Percentiles rank a stretch among this genome's conserved stretches.
These are phyloP conservation scores for Extremus antarcticus DNA, from an alignment of 495 filamentous ascomycete genomes.

Conservation along the genomic window DNA sequence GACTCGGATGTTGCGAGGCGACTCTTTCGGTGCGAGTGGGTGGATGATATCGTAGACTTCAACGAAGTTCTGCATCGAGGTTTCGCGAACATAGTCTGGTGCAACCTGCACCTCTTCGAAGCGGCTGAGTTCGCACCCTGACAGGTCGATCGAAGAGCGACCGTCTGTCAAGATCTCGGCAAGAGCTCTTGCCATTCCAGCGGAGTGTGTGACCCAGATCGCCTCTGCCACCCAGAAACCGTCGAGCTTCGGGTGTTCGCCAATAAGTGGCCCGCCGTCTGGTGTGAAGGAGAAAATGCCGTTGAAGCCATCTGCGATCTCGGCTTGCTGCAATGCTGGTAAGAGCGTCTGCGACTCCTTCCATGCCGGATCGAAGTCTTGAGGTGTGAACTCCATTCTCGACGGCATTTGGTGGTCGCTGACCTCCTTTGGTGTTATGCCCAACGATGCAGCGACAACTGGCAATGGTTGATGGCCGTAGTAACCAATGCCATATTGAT, in stretches of 20 bases:
- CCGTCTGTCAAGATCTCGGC: constrained; percentile 40
- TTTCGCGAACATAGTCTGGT: constrained; percentile 37
- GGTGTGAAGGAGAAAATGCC: constrained; percentile 46
- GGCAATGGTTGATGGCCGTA: constrained; percentile 45
- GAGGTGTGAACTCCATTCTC: constrained; percentile 36
- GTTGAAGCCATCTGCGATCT: constrained; percentile 42
- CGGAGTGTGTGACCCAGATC: constrained; percentile 46
- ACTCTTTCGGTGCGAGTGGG: constrained; percentile 37
- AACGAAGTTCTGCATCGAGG: constrained; percentile 40
- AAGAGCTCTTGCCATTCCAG: constrained; percentile 41
- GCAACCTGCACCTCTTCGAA: constrained; percentile 41
- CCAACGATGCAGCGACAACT: constrained; percentile 34
- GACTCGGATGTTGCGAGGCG: constrained; percentile 37
- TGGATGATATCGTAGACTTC: constrained; percentile 46
- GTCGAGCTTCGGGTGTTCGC: constrained; percentile 37
- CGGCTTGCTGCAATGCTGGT: constrained; percentile 31
- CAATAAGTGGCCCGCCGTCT: constrained; percentile 40
- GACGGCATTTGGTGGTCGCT: constrained; percentile 44
- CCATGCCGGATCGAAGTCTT: constrained; percentile 43
- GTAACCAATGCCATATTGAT: constrained; percentile 42
- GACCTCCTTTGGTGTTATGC: constrained; percentile 34
- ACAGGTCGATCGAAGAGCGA: constrained; percentile 35
- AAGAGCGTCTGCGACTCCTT: constrained; percentile 35
- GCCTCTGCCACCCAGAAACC: constrained; percentile 45
- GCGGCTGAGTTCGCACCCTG: constrained; percentile 40